Conservation (phyloP, 2,329 filamentous ascomycete genomes). For the Beauveria pseudobassiana region DNA sequence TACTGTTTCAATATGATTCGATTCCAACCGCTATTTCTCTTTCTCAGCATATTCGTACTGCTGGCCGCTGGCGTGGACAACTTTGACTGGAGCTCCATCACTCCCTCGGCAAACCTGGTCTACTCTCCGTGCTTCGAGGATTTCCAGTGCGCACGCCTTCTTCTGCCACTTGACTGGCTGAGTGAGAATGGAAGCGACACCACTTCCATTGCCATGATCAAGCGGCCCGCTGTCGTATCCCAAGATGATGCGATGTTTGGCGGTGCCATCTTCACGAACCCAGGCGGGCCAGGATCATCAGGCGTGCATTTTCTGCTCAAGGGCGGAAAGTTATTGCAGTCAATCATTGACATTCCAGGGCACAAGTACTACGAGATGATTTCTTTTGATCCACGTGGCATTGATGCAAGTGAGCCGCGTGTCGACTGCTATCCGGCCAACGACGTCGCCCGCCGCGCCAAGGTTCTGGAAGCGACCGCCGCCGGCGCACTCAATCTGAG, state of each 20-base stretch:
- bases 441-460: conserved; percentile 22
- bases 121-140: conserved; percentile 32
- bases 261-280: conserved; percentile 36
- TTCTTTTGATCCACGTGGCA: conserved; percentile 37
- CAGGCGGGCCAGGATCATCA: conserved; percentile 36
- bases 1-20: too few species aligned
- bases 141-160: conserved; percentile 34
- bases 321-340: conserved; percentile 21
- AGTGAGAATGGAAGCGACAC: conserved; percentile 20
- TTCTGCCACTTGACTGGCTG: conserved; percentile 36
- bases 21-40: background rate
- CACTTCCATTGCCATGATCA: conserved; percentile 33
- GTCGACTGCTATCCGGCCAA: conserved; percentile 30
- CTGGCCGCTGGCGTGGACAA: background rate
- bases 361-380: conserved; percentile 32
- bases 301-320: conserved; percentile 25
- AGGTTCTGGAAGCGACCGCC: conserved; percentile 22
- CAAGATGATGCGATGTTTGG: conserved; percentile 30
- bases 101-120: conserved; percentile 25
- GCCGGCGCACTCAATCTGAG: conserved; percentile 19
- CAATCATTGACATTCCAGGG: conserved; percentile 18
- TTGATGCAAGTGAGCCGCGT: conserved; percentile 28
- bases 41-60: background rate
- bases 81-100: conserved; percentile 30
- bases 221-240: conserved; percentile 31